These are phyloP conservation scores for Tulasnella sp. DNA, from an alignment of 768 basidiomycete genomes.

Conservation along the genomic window DNA sequence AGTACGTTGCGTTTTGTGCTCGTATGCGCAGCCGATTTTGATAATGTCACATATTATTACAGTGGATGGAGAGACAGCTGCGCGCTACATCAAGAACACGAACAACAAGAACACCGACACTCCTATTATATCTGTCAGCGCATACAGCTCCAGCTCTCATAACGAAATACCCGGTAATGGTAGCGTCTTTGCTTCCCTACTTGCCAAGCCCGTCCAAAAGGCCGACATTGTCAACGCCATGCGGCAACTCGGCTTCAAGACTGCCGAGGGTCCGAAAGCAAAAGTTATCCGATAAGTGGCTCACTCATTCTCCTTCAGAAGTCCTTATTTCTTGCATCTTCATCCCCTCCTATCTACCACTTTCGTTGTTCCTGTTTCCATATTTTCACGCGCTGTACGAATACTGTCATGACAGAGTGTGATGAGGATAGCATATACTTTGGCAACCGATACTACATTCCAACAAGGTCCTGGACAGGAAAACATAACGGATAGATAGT, in stretches of 20 bases:
- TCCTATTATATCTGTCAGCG: constrained; percentile 86
- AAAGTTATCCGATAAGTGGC: not conserved
- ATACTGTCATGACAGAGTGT: no score
- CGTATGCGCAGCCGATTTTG: not conserved
- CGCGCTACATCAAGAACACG: constrained; percentile 93
- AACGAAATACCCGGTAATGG: not conserved
- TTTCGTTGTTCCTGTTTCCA: not conserved
- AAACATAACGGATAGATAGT: no score
- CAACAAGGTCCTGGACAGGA: no score
- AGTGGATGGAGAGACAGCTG: constrained; percentile 95
- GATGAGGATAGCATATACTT: no score
- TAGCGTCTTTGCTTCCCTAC: constrained; percentile 64
- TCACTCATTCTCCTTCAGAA: not conserved
- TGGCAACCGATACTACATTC: no score
- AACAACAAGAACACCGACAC: constrained; percentile 90
- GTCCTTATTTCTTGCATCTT: not conserved
- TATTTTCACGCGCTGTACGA: not conserved
- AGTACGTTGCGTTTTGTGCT: constrained; percentile 37
- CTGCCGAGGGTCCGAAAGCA: constrained; percentile 9
- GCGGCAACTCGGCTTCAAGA: constrained; percentile 71
- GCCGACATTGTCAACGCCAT: constrained; percentile 67
- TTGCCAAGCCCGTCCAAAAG: constrained; percentile 85
- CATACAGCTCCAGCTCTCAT: constrained; percentile 50
- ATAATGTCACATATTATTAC: constrained; percentile 4
- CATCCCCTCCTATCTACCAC: not conserved